A percentile compares a stretch with the other conserved stretches of the same genome.
phyloP scores from a whole-genome alignment of 805 yeast genomes.

The Yamadazyma paraphyllophila region DNA sequence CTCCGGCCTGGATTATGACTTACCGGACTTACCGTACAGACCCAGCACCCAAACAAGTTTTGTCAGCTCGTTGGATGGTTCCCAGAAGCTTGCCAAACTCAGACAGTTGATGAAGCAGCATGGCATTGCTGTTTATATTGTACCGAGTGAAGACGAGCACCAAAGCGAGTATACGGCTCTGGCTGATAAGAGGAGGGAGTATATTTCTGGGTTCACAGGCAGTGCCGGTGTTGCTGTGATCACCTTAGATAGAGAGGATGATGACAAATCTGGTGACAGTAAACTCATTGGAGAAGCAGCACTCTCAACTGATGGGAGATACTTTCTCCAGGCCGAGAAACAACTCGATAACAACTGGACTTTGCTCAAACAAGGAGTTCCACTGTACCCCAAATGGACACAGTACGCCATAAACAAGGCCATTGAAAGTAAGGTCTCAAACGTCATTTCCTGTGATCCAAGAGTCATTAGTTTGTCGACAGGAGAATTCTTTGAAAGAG shows the following conservation, averaged over 20 bases:
- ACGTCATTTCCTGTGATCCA: slow-evolving; percentile 82
- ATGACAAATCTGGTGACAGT: too few relatives aligned
- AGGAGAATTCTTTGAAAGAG: slow-evolving; percentile 40
- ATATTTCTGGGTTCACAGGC: slow-evolving; percentile 86
- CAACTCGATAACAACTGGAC: slow-evolving; percentile 76
- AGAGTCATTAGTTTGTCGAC: slow-evolving; percentile 55
- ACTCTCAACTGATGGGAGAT: slow-evolving; percentile 90
- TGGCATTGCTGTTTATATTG: slow-evolving; percentile 68
- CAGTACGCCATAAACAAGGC: slow-evolving; percentile 62
- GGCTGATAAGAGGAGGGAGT: slow-evolving; percentile 80
- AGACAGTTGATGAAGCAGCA: slow-evolving; percentile 62
- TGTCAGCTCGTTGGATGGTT: slow-evolving; percentile 42
- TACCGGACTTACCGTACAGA: slow-evolving; percentile 27
- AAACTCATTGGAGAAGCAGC: slow-evolving; percentile 64
- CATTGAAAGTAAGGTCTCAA: slow-evolving; percentile 46
- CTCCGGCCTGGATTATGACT: slow-evolving; percentile 11
- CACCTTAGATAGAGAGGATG: slow-evolving; percentile 37
- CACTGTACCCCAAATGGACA: slow-evolving; percentile 75
- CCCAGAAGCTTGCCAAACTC: slow-evolving; percentile 55
- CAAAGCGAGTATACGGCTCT: slow-evolving; percentile 85
- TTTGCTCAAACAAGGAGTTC: slow-evolving; percentile 73
- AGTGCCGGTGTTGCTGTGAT: slow-evolving; percentile 92
- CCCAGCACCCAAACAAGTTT: slow-evolving; percentile 4
- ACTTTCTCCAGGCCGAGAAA: slow-evolving; percentile 84
- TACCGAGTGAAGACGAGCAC: slow-evolving; percentile 91